Percentiles rank a stretch among this genome's conserved stretches.
phyloP scores from a whole-genome alignment of 31 red algal species.

The Porphyra umbilicalis region DNA sequence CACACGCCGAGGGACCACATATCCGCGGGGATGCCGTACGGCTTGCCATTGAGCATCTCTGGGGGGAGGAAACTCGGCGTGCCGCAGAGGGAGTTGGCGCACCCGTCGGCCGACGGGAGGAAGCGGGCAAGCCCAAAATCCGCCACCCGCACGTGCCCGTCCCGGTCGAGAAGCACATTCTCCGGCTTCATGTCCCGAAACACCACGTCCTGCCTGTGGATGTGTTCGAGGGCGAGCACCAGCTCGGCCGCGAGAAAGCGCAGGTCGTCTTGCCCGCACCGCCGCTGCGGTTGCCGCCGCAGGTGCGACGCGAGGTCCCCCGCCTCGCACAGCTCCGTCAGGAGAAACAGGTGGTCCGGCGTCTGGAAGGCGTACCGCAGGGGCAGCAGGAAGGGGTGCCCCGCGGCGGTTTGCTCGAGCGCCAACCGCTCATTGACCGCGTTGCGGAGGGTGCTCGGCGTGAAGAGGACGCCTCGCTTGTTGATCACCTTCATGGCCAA shows the following conservation, averaged over 20 bases:
- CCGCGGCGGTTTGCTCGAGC: constrained; percentile 7
- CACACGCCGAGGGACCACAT: constrained; percentile 83
- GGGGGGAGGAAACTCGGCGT: constrained; percentile 94
- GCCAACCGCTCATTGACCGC: constrained; percentile 22
- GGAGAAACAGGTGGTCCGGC: constrained; percentile 22
- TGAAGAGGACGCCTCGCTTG: constrained; percentile 13
- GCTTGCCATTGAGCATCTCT: constrained; percentile 60
- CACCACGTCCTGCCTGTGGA: constrained; percentile 30
- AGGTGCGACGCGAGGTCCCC: constrained; percentile 24
- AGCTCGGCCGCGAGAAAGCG: constrained; percentile 32
- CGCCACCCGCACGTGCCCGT: constrained; percentile 29
- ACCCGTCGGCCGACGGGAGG: constrained; percentile 4
- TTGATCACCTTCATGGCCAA: constrained; percentile 43
- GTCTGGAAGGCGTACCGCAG: constrained; percentile 37
- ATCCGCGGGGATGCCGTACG: constrained; percentile 62
- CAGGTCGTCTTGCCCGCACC: constrained; percentile 14
- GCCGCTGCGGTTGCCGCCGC: constrained; percentile 7
- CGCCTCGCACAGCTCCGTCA: constrained; percentile 35
- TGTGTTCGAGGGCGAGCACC: constrained; percentile 33
- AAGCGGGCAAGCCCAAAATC: constrained; percentile 28
- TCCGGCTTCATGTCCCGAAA: constrained; percentile 54
- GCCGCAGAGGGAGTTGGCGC: constrained; percentile 87
- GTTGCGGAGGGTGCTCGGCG: constrained; percentile 6
- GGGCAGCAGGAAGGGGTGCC: constrained; percentile 31
- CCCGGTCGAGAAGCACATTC: constrained; percentile 38